These are phyloP conservation scores for Fusarium temperatum DNA, from an alignment of 2,329 filamentous ascomycete species.

Conservation along the genomic window DNA sequence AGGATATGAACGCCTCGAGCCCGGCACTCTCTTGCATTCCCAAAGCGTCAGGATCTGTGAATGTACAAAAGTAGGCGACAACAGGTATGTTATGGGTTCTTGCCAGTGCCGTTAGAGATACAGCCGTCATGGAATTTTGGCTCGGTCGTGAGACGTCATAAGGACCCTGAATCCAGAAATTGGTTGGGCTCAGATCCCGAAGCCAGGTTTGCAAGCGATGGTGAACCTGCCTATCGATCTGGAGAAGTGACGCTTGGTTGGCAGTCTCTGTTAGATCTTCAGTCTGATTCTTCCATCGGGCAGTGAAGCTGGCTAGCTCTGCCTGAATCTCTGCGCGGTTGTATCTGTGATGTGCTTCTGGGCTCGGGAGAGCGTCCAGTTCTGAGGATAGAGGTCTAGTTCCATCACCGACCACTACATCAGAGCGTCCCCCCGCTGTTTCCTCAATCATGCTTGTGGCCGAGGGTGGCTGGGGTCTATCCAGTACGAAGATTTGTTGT, in stretches of 20 bases:
- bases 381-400: no score
- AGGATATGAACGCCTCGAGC: background rate
- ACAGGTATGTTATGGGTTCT: background rate
- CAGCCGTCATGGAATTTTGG: background rate
- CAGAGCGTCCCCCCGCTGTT: rapidly evolving
- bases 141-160: background rate
- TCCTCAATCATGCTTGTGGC: background rate
- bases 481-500: background rate
- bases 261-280: background rate
- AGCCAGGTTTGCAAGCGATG: background rate
- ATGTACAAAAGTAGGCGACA: background rate
- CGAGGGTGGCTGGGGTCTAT: rapidly evolving
- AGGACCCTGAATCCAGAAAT: background rate
- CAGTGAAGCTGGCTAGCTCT: background rate
- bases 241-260: background rate
- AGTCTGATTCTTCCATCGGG: background rate
- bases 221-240: background rate
- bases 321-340: background rate
- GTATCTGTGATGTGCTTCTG: background rate
- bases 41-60: background rate
- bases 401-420: rapidly evolving
- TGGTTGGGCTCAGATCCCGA: background rate
- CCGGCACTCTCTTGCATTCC: no score
- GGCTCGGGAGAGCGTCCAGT: background rate
- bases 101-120: background rate